Conservation (phyloP, 2,329 filamentous ascomycete genomes). For the Xylariaceae sp. region DNA sequence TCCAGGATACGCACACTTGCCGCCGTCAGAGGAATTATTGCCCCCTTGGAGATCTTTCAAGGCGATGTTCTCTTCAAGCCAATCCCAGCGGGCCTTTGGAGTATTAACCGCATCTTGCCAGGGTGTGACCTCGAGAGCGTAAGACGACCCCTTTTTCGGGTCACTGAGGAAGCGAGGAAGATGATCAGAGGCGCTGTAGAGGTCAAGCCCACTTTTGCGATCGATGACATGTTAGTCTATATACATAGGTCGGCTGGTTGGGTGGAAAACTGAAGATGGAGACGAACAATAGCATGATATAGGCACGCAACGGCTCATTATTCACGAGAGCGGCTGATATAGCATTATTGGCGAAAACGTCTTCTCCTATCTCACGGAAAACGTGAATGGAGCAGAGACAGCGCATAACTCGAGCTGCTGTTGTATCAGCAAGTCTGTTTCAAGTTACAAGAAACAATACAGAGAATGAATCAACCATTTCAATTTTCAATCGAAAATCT, state of each 20-base stretch:
- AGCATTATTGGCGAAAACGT: constrained; percentile 34
- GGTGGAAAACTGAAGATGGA: not conserved
- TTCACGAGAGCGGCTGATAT: constrained; percentile 32
- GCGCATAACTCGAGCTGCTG: constrained; percentile 31
- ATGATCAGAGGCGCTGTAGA: constrained; percentile 32
- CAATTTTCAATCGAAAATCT: no score
- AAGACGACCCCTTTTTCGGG: constrained; percentile 27
- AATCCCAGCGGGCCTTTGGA: constrained; percentile 31
- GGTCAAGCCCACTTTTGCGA: constrained; percentile 25
- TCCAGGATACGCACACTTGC: constrained; percentile 23
- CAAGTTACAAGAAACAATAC: no score
- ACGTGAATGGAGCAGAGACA: constrained; percentile 34
- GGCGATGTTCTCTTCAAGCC: constrained; percentile 30
- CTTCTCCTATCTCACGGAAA: constrained; percentile 28
- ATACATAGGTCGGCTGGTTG: not conserved
- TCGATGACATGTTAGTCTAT: not conserved
- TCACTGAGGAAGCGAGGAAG: constrained; percentile 29
- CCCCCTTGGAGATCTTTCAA: constrained; percentile 4
- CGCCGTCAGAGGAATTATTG: constrained; percentile 4
- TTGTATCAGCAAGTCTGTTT: no score
- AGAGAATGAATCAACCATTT: no score
- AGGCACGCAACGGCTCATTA: constrained; percentile 35
- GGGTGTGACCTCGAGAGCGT: constrained; percentile 29
- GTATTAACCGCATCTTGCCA: constrained; percentile 31
- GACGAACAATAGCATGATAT: constrained; percentile 33